Base-by-base conservation (phyloP, 108 stramenopile genomes). In the Nannochloropsis granulata region DNA sequence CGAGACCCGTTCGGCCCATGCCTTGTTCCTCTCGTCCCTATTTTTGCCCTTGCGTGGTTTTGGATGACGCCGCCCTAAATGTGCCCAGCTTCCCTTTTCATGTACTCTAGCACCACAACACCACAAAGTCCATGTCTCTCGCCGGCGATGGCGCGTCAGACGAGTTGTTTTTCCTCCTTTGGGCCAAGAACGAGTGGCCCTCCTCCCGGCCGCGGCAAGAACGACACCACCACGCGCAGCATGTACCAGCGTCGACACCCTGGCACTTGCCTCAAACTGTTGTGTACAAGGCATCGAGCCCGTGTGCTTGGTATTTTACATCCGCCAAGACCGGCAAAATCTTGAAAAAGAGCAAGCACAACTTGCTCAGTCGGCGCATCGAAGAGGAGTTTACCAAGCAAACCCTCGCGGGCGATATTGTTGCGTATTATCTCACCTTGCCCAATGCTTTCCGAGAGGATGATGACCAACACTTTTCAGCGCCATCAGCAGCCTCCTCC, bases 301-400 rank as follows among this genome's bases (percentile, higher is more conserved):
- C 95, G 26, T 91, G 93, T 19, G 85, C 86, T 44, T 95, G 95
- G 95, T 95, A 94, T 81, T 95, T 95, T 81, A 95, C 94, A 0
- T 71, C 56, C 9, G 85, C 83, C 11, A 45, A 83, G 78, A 90
- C 91, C 43, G 93, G 94, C 21, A 89, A 92, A 71, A 88, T 93
- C 79, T 94, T 94, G 86, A 89, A 93, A 79, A 94, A 92, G 85
- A 88, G 92, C 78, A 94, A 94, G 80, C 90, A 93, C 23, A 95
- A 94, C 78, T 42, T 95, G 43, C 91, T 92, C 46, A 94, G 94
- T 45, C 84, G 88, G 10, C 86, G 91, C 44, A 95, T 95, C 81
- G 94, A 94, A 78, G 93, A 95, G 79, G 91, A 91, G 7, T 94
- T 95, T 83, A 92, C 92, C 12, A 93, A 88, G 78, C 92, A 93